Conservation (phyloP, 257 asterid species). For the Petunia secreta region DNA sequence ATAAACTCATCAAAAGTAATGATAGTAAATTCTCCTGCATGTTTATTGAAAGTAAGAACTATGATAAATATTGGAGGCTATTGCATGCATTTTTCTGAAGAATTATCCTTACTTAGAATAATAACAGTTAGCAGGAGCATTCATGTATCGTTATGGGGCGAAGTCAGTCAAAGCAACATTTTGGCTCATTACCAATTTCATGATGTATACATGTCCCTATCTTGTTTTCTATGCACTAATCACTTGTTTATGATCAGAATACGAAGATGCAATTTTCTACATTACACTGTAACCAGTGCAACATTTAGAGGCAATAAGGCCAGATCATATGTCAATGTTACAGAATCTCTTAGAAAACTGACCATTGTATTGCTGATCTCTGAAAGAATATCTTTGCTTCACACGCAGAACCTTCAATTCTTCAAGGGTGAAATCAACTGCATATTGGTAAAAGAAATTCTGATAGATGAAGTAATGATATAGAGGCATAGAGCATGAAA, state of each 20-base stretch:
- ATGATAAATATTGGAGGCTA: constrained; percentile 16
- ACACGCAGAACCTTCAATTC: constrained; percentile 76
- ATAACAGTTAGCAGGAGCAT: background rate
- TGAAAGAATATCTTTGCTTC: constrained; percentile 78
- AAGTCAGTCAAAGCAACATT: background rate
- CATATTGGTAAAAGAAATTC: constrained; percentile 26
- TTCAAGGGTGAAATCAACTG: constrained; percentile 88
- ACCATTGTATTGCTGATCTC: constrained; percentile 93
- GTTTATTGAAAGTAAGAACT: background rate
- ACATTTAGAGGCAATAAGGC: background rate
- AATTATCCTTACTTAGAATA: background rate
- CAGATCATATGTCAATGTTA: background rate
- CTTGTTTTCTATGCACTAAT: constrained; percentile 4
- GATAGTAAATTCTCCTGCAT: constrained; percentile 79
- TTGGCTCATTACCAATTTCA: constrained; percentile 4
- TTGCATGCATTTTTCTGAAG: constrained; percentile 7
- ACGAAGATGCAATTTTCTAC: background rate
- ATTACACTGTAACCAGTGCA: background rate
- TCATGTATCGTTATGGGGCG: background rate
- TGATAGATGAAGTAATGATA: background rate
- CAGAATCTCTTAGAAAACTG: constrained; percentile 34
- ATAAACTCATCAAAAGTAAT: constrained; percentile 88
- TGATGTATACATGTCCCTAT: background rate
- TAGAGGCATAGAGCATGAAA: background rate
- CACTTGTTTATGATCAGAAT: background rate